Evolutionary conservation across 257 asterid genomes (phyloP).

Genomic region (Solanum boliviense): DNA sequence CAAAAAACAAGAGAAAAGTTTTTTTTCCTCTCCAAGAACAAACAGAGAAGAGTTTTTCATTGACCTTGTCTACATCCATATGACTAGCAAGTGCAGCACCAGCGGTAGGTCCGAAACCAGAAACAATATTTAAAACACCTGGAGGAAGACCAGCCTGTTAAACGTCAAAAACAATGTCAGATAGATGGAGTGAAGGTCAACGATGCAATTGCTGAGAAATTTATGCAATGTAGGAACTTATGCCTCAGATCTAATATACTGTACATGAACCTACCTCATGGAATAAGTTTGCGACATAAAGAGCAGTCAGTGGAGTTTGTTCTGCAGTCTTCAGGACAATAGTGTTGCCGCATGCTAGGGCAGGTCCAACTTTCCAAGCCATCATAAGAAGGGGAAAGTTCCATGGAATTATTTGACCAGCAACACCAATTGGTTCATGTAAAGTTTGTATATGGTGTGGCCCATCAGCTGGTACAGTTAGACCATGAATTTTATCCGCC

Average conservation of each 20-base stretch:
- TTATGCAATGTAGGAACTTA: not conserved
- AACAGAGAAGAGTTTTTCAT: not conserved
- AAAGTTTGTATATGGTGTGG: constrained; percentile 50
- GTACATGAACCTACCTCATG: constrained; percentile 41
- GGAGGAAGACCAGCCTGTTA: constrained; percentile 62
- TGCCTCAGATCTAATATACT: not conserved
- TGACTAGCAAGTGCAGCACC: constrained; percentile 86
- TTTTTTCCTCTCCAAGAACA: not conserved
- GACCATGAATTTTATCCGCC: constrained; percentile 76
- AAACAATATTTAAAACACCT: constrained; percentile 63
- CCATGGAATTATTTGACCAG: constrained; percentile 82
- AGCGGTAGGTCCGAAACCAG: constrained; percentile 73
- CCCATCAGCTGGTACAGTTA: constrained; percentile 68
- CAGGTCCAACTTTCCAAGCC: constrained; percentile 82
- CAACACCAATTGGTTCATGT: constrained; percentile 88
- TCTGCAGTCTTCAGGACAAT: constrained; percentile 75
- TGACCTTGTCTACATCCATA: constrained; percentile 88
- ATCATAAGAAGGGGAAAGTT: constrained; percentile 75
- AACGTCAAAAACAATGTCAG: not conserved
- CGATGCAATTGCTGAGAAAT: not conserved
- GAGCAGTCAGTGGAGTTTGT: constrained; percentile 77
- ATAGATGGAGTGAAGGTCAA: not conserved
- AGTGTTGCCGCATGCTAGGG: constrained; percentile 66
- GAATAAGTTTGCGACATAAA: constrained; percentile 51
- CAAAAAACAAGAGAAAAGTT: not conserved